phyloP scores from a whole-genome alignment of 192 early-diverging fungal species.

The Backusella morwellensis region DNA sequence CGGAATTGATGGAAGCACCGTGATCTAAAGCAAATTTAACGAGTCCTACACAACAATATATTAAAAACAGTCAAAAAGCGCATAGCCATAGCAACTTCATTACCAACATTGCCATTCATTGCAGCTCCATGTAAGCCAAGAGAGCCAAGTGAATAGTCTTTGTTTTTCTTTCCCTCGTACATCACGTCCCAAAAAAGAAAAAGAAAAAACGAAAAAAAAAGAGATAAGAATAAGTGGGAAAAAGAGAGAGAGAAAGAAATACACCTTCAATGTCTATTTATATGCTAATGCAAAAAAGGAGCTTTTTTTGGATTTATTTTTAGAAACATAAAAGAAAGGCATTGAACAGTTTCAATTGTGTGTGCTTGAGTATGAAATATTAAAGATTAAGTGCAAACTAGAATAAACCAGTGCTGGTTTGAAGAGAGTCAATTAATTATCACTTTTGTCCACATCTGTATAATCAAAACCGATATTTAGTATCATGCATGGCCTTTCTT shows the following conservation, averaged over 20 bases:
- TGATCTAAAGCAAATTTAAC: slow-evolving; percentile 64
- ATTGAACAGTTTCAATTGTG: not conserved
- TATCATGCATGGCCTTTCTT: not conserved
- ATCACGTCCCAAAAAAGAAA: not conserved
- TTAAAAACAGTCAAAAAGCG: not conserved
- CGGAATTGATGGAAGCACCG: slow-evolving; percentile 66
- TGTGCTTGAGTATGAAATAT: not conserved
- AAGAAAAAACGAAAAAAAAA: not conserved
- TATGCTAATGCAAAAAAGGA: not conserved
- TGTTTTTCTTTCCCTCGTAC: slow-evolving; percentile 11
- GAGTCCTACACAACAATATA: slow-evolving; percentile 33
- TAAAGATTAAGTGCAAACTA: not conserved
- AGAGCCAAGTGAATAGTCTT: slow-evolving; percentile 24
- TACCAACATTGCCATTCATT: slow-evolving; percentile 53
- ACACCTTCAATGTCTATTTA: not conserved
- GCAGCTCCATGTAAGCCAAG: slow-evolving; percentile 48
- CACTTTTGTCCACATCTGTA: not conserved
- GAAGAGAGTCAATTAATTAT: not conserved
- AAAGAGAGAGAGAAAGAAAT: slow-evolving; percentile 1
- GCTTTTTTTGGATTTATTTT: not conserved
- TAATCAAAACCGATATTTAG: not conserved
- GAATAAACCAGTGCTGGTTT: not conserved
- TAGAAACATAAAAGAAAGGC: not conserved
- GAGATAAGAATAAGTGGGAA: not conserved
- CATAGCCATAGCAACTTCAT: not conserved